Percentiles rank a stretch among this genome's conserved stretches.
These are phyloP conservation scores for Cyclotella sp. DNA, from an alignment of 108 stramenopile species.

Conservation along the genomic window DNA sequence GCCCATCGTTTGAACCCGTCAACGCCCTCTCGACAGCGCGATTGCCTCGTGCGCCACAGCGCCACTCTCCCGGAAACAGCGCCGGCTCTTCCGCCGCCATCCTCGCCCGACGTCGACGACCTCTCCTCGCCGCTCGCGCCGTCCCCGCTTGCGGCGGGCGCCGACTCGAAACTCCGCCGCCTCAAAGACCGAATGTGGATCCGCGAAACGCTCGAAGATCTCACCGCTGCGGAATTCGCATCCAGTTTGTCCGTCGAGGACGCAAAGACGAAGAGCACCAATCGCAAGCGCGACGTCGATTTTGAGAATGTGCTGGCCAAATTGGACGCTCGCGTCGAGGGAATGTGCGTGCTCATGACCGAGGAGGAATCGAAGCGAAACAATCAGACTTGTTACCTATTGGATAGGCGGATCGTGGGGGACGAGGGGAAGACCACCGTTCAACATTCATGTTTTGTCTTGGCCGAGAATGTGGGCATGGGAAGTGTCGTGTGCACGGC, in stretches of 20 bases:
- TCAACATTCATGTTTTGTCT: conserved; percentile 33
- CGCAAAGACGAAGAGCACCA: not conserved
- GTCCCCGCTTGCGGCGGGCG: not conserved
- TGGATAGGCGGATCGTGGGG: conserved; percentile 17
- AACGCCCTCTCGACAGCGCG: too few relatives aligned
- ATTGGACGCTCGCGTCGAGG: conserved; percentile 69
- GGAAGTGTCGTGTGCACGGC: conserved; percentile 70
- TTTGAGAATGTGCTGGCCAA: conserved; percentile 81
- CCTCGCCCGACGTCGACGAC: not conserved
- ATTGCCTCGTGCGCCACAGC: too few relatives aligned
- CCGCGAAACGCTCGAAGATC: conserved; percentile 82
- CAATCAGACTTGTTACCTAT: conserved; percentile 34
- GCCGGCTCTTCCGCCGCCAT: not conserved
- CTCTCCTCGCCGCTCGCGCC: not conserved
- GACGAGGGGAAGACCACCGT: conserved; percentile 25
- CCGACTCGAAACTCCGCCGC: conserved; percentile 59
- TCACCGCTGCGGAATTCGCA: conserved; percentile 91
- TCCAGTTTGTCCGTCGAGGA: conserved; percentile 61
- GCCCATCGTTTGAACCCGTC: too few relatives aligned
- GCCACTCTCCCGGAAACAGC: not conserved
- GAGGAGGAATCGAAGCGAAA: conserved; percentile 13
- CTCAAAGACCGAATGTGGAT: conserved; percentile 92
- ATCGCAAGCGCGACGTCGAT: conserved; percentile 75
- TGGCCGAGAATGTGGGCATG: conserved; percentile 57
- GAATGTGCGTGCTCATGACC: conserved; percentile 60